Conservation (phyloP, 2,329 filamentous ascomycete genomes). For the Hypoxylon sp. region DNA sequence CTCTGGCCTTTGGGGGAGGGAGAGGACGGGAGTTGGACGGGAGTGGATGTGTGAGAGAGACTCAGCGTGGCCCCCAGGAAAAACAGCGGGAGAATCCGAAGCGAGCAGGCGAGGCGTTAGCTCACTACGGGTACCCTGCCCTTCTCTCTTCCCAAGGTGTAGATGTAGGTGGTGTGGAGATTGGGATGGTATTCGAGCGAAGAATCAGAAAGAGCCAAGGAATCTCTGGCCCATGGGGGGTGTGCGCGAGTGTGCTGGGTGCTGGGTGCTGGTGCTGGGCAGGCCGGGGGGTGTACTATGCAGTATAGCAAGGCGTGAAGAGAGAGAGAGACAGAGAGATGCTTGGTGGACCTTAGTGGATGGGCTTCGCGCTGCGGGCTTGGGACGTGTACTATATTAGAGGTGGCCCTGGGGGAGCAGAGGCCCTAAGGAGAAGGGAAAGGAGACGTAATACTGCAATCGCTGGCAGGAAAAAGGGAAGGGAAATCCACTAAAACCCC, state of each 20-base stretch:
- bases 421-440: background rate
- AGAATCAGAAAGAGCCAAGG: background rate
- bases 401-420: constrained; percentile 24
- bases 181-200: background rate
- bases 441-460: background rate
- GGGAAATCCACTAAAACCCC: constrained; percentile 31
- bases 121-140: background rate
- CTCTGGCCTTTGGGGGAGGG: no score
- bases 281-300: no score
- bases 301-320: no score
- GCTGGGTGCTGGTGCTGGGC: no score
- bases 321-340: no score
- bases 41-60: no score
- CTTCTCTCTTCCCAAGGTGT: background rate
- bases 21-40: constrained; percentile 22
- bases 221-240: background rate
- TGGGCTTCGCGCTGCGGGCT: constrained; percentile 5
- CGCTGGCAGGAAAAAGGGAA: background rate
- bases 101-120: constrained; percentile 4
- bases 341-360: background rate
- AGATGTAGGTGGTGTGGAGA: constrained; percentile 24
- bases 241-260: background rate
- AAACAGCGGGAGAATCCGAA: constrained; percentile 33
- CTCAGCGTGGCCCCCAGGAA: constrained; percentile 21
- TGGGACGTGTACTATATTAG: constrained; percentile 29